These are phyloP conservation scores for Eucalyptus decipiens DNA, from an alignment of 345 rosid species.

Conservation along the genomic window DNA sequence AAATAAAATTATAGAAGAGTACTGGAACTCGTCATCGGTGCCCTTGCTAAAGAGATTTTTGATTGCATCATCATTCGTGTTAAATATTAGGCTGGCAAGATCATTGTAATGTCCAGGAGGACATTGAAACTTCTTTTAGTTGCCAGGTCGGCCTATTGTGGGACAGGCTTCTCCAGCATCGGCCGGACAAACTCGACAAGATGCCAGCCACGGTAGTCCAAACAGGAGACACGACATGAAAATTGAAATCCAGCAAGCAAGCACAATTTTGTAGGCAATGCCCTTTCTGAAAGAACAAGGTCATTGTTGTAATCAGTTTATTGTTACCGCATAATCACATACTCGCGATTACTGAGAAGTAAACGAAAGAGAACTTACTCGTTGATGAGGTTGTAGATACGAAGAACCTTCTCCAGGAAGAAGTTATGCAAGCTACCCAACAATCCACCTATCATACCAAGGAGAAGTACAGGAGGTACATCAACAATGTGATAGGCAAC, in stretches of 20 bases:
- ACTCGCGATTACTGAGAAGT: not conserved
- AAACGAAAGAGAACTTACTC: constrained; percentile 44
- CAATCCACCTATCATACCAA: constrained; percentile 79
- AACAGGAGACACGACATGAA: constrained; percentile 82
- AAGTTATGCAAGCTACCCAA: constrained; percentile 74
- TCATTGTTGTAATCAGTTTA: not conserved
- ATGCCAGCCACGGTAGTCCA: constrained; percentile 81
- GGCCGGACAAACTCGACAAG: constrained; percentile 70
- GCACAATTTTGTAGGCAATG: constrained; percentile 29
- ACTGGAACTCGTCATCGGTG: constrained; percentile 14
- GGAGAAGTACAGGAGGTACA: constrained; percentile 68
- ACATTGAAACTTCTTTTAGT: constrained; percentile 87
- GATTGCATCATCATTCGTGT: constrained; percentile 89
- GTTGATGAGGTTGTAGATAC: constrained; percentile 48
- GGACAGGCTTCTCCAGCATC: constrained; percentile 75
- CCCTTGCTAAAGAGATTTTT: constrained; percentile 85
- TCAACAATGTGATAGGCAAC: constrained; percentile 63
- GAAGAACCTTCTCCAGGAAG: constrained; percentile 58
- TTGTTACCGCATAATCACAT: not conserved
- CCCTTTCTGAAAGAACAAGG: constrained; percentile 48
- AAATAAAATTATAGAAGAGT: too few relatives aligned
- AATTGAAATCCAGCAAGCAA: constrained; percentile 59
- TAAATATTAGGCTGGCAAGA: constrained; percentile 92
- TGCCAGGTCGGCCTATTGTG: constrained; percentile 89
- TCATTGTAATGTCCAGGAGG: constrained; percentile 70